Base-by-base conservation (phyloP, 306 rosid species). In the Aeschynomene evenia region DNA sequence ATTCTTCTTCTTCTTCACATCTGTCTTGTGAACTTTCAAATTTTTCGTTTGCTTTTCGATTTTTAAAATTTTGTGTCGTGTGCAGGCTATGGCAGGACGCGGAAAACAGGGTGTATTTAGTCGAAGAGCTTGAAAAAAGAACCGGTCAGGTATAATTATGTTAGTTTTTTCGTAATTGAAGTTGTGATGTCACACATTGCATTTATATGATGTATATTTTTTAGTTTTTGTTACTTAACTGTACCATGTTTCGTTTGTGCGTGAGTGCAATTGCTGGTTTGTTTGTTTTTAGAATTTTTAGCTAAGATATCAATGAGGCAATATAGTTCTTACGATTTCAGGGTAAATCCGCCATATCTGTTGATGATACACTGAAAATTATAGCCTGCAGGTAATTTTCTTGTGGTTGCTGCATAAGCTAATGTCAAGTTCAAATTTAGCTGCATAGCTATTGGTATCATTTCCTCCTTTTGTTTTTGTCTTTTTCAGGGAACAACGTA, bases 61-160 rank as follows among this genome's bases (percentile, higher is more conserved):
- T 49, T 75, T 45, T 34, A 18, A 23, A 60, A 20, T 61, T 10
- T 62, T 16, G 45, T 72, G 50, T 16, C 48, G 55, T 73, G 42
- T 16, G 61, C 53, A 89, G 96, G 65, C 45, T 89, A 13, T 89
- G 89, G 89, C 96, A 82, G 76, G 96, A 89, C 24, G 86, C 96
- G n/a, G 72, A 73, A 37, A 81, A 62, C 51, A 80, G 96, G 70
- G 87, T 71, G 7, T 70, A 79, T 81, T 79, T 89, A 77, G 69
- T 86, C 31, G 63, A 75, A 48, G 80, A 79, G 80, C 85, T 89
- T 40, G 75, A 74, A 43, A 79, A 72, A 66, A 80, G 57, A 71
- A 74, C 28, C 49, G 80, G 65, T 70, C 88, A 77, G 88, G 96
- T 89, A 71, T 12, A 57, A n/a, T 5, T 1, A 3, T 43, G 60